Conservation (phyloP, 495 filamentous ascomycete species). For the Glarea lozoyensis region DNA sequence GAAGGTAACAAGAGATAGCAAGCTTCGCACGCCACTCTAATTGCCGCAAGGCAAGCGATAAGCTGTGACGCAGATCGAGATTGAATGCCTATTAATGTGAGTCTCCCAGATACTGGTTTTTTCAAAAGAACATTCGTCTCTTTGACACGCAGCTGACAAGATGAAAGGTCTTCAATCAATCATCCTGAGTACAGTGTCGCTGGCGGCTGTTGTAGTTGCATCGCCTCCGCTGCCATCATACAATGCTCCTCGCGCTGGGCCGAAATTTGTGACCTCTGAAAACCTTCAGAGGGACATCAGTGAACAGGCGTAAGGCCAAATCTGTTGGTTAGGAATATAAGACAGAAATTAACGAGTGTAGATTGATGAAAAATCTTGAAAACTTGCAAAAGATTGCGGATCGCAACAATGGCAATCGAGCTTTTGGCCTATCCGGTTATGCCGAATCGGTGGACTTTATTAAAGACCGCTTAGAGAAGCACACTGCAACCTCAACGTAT, state of each 20-base stretch:
- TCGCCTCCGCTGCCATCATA: not conserved
- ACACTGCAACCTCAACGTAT: conserved; percentile 20
- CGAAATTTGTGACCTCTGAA: not conserved
- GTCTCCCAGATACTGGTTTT: not conserved
- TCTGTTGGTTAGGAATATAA: not conserved
- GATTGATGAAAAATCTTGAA: conserved; percentile 24
- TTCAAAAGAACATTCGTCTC: not conserved
- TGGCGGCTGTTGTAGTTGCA: not conserved
- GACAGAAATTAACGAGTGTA: conserved; percentile 8
- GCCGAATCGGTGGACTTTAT: conserved; percentile 35
- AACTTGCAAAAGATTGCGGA: conserved; percentile 31
- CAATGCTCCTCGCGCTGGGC: not conserved
- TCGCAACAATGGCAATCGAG: conserved; percentile 35
- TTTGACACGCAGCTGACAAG: not conserved
- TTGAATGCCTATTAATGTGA: not conserved
- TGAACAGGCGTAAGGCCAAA: not conserved
- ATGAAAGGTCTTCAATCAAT: not conserved
- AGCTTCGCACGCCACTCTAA: not conserved
- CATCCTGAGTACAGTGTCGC: not conserved
- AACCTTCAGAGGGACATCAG: not conserved
- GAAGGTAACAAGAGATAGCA: not conserved
- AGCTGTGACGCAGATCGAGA: not conserved
- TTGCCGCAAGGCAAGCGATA: not conserved
- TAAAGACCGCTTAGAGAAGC: conserved; percentile 20
- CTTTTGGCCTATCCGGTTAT: conserved; percentile 39